Evolutionary conservation across 345 rosid genomes (phyloP).

Genomic region (Erucastrum elatum): DNA sequence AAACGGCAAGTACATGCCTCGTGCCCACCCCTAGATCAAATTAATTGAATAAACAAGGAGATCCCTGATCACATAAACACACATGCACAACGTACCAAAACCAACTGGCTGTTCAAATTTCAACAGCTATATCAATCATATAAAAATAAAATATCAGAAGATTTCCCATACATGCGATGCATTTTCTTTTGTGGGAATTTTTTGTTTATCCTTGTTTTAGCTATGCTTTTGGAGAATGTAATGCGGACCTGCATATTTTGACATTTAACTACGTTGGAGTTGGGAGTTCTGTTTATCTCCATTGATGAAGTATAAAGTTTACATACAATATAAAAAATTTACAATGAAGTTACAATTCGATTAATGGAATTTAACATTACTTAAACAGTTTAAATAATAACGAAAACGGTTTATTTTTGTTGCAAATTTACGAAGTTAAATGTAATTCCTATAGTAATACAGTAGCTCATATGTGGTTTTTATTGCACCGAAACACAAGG

Average conservation of each 20-base stretch:
- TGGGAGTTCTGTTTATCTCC: background rate
- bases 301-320: background rate
- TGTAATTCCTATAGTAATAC: background rate
- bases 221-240: background rate
- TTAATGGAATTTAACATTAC: background rate
- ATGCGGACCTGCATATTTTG: background rate
- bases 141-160: slow-evolving; percentile 7
- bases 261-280: background rate
- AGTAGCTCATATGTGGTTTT: background rate
- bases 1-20: too few relatives aligned
- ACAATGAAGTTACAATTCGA: background rate
- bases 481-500: background rate
- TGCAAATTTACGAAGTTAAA: background rate
- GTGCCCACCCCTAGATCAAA: background rate
- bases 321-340: too few relatives aligned
- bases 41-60: slow-evolving; percentile 8
- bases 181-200: background rate
- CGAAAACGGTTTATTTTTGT: background rate
- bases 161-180: slow-evolving; percentile 28
- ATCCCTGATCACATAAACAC: slow-evolving; percentile 36
- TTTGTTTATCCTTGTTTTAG: slow-evolving; percentile 8
- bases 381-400: background rate
- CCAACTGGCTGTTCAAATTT: slow-evolving; percentile 36
- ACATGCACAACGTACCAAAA: slow-evolving; percentile 35
- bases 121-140: slow-evolving; percentile 24